Evolutionary conservation across 352 stramenopile species (phyloP).

Genomic region (Phytophthora constricta): DNA sequence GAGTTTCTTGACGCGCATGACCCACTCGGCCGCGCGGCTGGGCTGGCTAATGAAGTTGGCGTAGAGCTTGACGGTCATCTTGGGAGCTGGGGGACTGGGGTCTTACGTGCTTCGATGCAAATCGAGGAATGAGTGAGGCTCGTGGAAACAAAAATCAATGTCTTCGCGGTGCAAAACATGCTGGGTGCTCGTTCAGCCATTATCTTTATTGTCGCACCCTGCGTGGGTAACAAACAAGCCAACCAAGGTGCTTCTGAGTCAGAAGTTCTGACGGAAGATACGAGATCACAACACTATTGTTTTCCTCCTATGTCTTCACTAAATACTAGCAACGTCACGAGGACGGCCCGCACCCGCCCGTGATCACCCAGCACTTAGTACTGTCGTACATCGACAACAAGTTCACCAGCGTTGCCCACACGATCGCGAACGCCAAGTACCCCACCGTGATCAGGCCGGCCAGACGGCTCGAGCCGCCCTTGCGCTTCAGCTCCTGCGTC

Average conservation of each 20-base stretch:
- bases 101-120: not conserved
- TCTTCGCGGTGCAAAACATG: too few species aligned
- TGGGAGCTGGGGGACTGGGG: not conserved
- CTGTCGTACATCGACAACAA: slow-evolving; percentile 55
- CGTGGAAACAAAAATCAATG: not conserved
- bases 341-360: slow-evolving; percentile 49
- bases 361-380: slow-evolving; percentile 70
- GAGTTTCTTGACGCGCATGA: slow-evolving; percentile 29
- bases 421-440: slow-evolving; percentile 43
- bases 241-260: too few species aligned
- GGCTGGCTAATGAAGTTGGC: slow-evolving; percentile 30
- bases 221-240: too few species aligned
- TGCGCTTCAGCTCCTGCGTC: slow-evolving; percentile 53
- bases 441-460: slow-evolving; percentile 46
- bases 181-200: not conserved
- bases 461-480: slow-evolving; percentile 43
- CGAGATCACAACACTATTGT: not conserved
- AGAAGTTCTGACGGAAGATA: not conserved
- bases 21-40: slow-evolving; percentile 16
- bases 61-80: slow-evolving; percentile 28
- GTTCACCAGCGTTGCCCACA: slow-evolving; percentile 52
- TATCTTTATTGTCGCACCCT: not conserved
- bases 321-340: slow-evolving; percentile 13
- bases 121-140: not conserved
- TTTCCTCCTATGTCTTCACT: too few species aligned